Evolutionary conservation across 805 yeast species (phyloP), one percentile per base, ranked within the genome.

Genomic region (Phaffomyces antillensis): DNA sequence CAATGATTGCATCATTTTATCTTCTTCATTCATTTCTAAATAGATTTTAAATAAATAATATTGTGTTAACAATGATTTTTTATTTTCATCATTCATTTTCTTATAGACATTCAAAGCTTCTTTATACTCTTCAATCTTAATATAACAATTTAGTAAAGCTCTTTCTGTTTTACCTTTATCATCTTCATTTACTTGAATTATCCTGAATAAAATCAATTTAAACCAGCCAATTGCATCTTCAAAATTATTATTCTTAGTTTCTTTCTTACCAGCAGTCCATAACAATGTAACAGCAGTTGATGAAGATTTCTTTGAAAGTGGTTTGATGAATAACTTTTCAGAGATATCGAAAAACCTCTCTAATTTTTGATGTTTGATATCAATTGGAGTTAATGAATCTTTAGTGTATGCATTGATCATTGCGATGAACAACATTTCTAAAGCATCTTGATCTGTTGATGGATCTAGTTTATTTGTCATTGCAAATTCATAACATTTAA

Each of bases 231-330:
- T 47, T 7, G 63, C 51, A 18, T 59, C 56, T 1, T 32, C 24
- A 35, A 37, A 51, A 3, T 56, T 44, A 8, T 50, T 52, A 10
- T 37, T 42, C 48, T 60, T 70, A 26, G 56, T 58, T 16, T 54
- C 49, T 16, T 52, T 49, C 35, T 67, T 67, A 0, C 69, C 73
- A 17, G 52, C 43, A 40, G 68, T 70, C 73, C 74, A 71, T 17
- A 71, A 45, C 25, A 71, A 45, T 1, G 72, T 61, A 0, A 66
- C 56, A 6, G 64, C 41, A 36, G 69, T 56, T 6, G 67, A 59
- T 7, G 62, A 45, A 6, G 68, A 54, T 15, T 56, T 54, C 30
- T 54, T 58, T 0, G 67, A 55, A 3, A 71, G 45, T 0, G 51
- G 35, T 25, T 43, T 47, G n/a, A 47, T 33, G 5, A 69, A 48